These are phyloP conservation scores for Anthracocystis walkeri DNA, from an alignment of 1,284 basidiomycete species.

Conservation along the genomic window DNA sequence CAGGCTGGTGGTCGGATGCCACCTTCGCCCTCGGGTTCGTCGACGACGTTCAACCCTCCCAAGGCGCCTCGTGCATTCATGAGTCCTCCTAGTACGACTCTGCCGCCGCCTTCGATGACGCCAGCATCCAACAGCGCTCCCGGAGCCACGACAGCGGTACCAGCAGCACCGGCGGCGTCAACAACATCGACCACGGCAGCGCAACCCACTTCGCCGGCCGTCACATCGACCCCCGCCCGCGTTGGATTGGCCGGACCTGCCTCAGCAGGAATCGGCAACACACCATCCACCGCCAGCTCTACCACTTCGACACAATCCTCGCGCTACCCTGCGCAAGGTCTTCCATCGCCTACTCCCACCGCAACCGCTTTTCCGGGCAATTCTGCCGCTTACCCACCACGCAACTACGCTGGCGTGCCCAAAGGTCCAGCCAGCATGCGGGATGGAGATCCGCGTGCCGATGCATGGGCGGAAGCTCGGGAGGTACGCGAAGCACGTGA, in stretches of 20 bases:
- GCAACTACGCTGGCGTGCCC: slow-evolving; percentile 53
- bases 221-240: slow-evolving; percentile 28
- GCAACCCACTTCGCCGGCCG: not conserved
- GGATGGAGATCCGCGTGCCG: slow-evolving; percentile 36
- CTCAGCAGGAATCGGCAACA: slow-evolving; percentile 20
- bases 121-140: slow-evolving; percentile 8
- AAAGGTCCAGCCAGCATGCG: slow-evolving; percentile 59
- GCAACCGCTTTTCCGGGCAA: slow-evolving; percentile 15
- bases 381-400: slow-evolving; percentile 15
- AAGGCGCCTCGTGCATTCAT: slow-evolving; percentile 48
- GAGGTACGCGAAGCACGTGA: slow-evolving; percentile 35
- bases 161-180: not conserved
- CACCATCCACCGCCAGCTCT: slow-evolving; percentile 33
- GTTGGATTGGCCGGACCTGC: slow-evolving; percentile 13
- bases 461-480: slow-evolving; percentile 35
- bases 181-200: not conserved
- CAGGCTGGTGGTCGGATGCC: slow-evolving; percentile 22
- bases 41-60: slow-evolving; percentile 38
- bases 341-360: slow-evolving; percentile 30
- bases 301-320: slow-evolving; percentile 15
- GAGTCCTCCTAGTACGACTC: slow-evolving; percentile 19
- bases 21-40: slow-evolving; percentile 27
- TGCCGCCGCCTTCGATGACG: slow-evolving; percentile 12
- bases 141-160: not conserved
- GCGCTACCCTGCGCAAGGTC: slow-evolving; percentile 13